Percentiles rank a stretch among this genome's conserved stretches.
Conservation (phyloP, 2,329 filamentous ascomycete species). For the Curvularia lunata region DNA sequence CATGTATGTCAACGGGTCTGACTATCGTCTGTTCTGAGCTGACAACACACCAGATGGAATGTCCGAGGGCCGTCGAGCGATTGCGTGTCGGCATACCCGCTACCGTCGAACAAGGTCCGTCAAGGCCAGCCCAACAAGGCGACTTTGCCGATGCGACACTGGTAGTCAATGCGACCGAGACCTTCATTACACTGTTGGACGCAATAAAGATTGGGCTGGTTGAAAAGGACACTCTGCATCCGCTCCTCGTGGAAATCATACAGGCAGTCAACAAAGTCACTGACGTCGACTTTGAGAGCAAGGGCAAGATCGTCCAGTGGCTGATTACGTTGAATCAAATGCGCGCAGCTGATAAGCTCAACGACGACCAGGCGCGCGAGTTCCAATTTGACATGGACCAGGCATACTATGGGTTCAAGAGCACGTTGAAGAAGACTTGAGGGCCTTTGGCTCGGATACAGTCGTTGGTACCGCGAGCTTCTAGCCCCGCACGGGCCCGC, state of each 20-base stretch:
- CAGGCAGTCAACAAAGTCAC: slow-evolving; percentile 98
- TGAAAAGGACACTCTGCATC: slow-evolving; percentile 96
- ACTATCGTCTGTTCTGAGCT: slow-evolving; percentile 10
- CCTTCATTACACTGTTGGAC: slow-evolving; percentile 98
- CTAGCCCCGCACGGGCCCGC: slow-evolving; percentile 23
- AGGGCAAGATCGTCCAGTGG: slow-evolving; percentile 98
- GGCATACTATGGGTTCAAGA: slow-evolving; percentile 93
- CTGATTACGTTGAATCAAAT: slow-evolving; percentile 97
- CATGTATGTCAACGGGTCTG: slow-evolving; percentile 67
- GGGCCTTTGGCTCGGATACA: not conserved
- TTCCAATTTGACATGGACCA: slow-evolving; percentile 92
- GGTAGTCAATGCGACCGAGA: slow-evolving; percentile 90
- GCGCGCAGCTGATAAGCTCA: slow-evolving; percentile 90
- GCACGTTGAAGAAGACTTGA: slow-evolving; percentile 63
- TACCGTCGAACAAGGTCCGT: slow-evolving; percentile 68
- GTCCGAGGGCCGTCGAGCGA: slow-evolving; percentile 89
- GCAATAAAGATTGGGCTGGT: slow-evolving; percentile 90
- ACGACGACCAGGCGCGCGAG: slow-evolving; percentile 85
- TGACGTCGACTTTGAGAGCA: slow-evolving; percentile 90
- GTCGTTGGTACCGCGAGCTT: slow-evolving; percentile 1
- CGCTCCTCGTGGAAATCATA: slow-evolving; percentile 91
- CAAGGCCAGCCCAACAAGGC: slow-evolving; percentile 48
- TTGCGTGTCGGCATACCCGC: slow-evolving; percentile 91
- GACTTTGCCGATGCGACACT: slow-evolving; percentile 64
- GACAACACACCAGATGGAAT: slow-evolving; percentile 73